These are phyloP conservation scores for Hyaloscypha variabilis DNA, from an alignment of 495 filamentous ascomycete genomes.

Conservation along the genomic window DNA sequence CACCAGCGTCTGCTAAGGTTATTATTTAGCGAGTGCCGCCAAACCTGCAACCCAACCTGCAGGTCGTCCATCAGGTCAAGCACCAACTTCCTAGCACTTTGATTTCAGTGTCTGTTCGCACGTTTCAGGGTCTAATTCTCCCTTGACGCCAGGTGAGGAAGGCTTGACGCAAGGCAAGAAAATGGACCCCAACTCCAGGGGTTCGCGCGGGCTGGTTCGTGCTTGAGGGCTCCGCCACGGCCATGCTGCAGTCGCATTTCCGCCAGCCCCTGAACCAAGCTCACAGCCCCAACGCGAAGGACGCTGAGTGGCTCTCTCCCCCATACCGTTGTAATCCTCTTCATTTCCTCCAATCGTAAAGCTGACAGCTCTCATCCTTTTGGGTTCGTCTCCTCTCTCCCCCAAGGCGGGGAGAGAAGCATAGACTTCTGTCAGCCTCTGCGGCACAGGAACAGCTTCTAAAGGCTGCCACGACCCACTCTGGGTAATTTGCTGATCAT, in stretches of 20 bases:
- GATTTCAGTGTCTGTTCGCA: slow-evolving; percentile 4
- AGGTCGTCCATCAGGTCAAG: background rate
- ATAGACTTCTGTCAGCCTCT: slow-evolving; percentile 11
- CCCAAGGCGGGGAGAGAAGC: background rate
- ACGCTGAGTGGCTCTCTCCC: slow-evolving; percentile 4
- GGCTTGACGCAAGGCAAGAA: background rate
- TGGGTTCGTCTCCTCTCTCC: background rate
- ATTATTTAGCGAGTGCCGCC: background rate
- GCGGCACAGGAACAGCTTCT: slow-evolving; percentile 10
- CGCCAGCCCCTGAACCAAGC: slow-evolving; percentile 16
- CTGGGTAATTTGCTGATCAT: background rate
- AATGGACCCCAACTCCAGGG: background rate
- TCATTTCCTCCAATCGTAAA: background rate
- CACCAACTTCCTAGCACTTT: background rate
- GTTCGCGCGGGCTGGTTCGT: background rate
- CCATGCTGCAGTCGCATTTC: background rate
- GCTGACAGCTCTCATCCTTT: background rate
- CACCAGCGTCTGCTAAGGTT: background rate
- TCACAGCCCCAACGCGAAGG: slow-evolving; percentile 18
- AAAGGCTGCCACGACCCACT: slow-evolving; percentile 6
- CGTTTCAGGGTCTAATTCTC: background rate
- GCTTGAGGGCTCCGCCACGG: slow-evolving; percentile 4
- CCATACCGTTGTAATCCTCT: slow-evolving; percentile 6
- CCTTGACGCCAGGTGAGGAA: background rate
- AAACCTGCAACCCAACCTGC: background rate